Percentiles rank a stretch among this genome's conserved stretches.
Evolutionary conservation across 768 basidiomycete genomes (phyloP).

Genomic region (Tylopilus sp.): DNA sequence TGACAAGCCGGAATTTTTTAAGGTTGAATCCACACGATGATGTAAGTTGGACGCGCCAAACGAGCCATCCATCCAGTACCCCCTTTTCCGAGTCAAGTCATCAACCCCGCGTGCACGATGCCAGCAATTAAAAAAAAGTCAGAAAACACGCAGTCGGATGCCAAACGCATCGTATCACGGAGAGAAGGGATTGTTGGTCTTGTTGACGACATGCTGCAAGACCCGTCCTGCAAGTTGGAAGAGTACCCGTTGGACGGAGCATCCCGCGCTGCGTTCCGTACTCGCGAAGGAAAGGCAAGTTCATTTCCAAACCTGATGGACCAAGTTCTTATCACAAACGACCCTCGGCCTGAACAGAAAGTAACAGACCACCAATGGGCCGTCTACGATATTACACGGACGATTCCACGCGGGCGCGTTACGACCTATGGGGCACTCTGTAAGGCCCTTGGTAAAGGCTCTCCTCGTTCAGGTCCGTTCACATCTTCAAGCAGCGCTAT

Average conservation of each 20-base stretch:
- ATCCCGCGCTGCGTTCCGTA: slow-evolving; percentile 24
- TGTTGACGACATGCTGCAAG: not conserved
- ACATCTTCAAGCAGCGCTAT: not conserved
- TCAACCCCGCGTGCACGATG: not conserved
- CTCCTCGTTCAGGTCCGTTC: slow-evolving; percentile 62
- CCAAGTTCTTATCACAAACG: not conserved
- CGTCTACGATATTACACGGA: slow-evolving; percentile 52
- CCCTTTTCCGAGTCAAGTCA: not conserved
- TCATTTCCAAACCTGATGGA: not conserved
- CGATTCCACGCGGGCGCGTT: slow-evolving; percentile 50
- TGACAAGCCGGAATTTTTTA: too few relatives aligned
- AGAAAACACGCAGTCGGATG: not conserved
- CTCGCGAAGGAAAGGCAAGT: slow-evolving; percentile 27
- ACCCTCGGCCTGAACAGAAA: slow-evolving; percentile 32
- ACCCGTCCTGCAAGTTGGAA: not conserved
- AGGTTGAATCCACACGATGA: too few relatives aligned
- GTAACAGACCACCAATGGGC: slow-evolving; percentile 56
- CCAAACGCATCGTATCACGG: not conserved
- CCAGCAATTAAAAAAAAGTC: not conserved
- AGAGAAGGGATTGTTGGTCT: not conserved
- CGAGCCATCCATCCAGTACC: too few relatives aligned
- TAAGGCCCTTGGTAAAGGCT: slow-evolving; percentile 46
- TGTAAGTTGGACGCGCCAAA: too few relatives aligned
- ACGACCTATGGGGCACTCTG: slow-evolving; percentile 57
- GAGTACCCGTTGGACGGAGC: slow-evolving; percentile 13